phyloP scores from a whole-genome alignment of 2,329 filamentous ascomycete species.

The Fusarium drepaniforme region DNA sequence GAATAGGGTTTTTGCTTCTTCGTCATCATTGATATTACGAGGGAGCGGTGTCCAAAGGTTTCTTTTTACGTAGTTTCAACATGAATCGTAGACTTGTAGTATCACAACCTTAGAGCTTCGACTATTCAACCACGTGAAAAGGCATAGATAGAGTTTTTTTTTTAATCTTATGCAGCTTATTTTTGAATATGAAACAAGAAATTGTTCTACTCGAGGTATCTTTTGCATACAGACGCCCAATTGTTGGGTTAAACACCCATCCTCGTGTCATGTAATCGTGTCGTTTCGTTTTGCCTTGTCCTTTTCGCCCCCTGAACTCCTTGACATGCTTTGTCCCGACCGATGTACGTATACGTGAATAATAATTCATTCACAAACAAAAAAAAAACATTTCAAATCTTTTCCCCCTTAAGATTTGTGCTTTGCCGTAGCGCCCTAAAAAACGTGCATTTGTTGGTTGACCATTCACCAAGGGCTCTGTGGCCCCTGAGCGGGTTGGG shows the following conservation, averaged over 20 bases:
- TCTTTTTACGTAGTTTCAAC: conserved; percentile 3
- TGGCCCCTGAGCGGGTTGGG: conserved; percentile 30
- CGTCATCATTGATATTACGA: conserved; percentile 12
- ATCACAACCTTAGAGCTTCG: neutral
- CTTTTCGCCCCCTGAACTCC: conserved; percentile 24
- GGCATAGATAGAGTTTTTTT: neutral
- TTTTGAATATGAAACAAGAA: conserved; percentile 17
- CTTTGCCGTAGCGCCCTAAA: neutral
- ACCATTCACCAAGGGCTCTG: conserved; percentile 46
- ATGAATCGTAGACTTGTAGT: neutral
- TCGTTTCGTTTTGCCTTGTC: conserved; percentile 10
- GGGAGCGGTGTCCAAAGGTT: conserved; percentile 24
- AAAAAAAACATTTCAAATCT: neutral
- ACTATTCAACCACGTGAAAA: conserved; percentile 7
- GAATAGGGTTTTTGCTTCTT: conserved; percentile 19
- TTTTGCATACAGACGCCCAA: conserved; percentile 25
- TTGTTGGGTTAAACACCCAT: conserved; percentile 11
- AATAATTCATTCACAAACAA: conserved; percentile 2
- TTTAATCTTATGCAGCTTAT: neutral
- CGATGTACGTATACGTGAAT: neutral
- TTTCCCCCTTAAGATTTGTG: neutral
- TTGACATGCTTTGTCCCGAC: neutral
- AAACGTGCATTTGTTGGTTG: neutral
- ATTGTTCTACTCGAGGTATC: conserved; percentile 30
- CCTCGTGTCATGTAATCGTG: conserved; percentile 14